phyloP scores from a whole-genome alignment of 2,329 filamentous ascomycete species.

The Pyrenochaeta sp. region DNA sequence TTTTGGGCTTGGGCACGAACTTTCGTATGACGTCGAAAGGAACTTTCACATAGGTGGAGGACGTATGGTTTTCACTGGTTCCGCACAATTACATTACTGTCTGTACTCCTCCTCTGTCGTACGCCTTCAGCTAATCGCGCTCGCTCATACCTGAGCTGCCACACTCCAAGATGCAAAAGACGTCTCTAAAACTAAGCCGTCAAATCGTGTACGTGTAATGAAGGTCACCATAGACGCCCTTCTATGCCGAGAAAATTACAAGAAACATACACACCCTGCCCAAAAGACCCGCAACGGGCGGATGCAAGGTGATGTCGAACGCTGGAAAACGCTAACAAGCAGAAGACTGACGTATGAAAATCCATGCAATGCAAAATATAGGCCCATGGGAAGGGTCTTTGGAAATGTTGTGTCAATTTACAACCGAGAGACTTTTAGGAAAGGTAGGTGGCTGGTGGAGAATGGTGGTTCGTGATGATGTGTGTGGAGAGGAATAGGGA shows the following conservation, averaged over 20 bases:
- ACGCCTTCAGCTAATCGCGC: background rate
- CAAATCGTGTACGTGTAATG: no score
- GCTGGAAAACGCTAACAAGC: slow-evolving; percentile 15
- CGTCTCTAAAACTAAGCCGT: no score
- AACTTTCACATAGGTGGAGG: background rate
- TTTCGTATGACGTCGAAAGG: slow-evolving; percentile 9
- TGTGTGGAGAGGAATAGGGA: background rate
- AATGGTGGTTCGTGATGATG: background rate
- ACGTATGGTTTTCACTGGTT: background rate
- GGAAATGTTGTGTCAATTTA: slow-evolving; percentile 28
- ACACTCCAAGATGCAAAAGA: background rate
- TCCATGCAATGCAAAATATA: slow-evolving; percentile 17
- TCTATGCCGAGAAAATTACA: background rate
- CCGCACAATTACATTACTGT: background rate
- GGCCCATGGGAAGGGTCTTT: slow-evolving; percentile 9
- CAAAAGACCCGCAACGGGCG: slow-evolving; percentile 20
- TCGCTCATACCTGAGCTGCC: background rate
- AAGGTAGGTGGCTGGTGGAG: background rate
- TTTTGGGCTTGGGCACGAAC: background rate
- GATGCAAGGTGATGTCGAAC: slow-evolving; percentile 1
- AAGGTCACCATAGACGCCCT: background rate
- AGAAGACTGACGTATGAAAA: slow-evolving; percentile 2
- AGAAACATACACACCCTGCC: slow-evolving; percentile 14
- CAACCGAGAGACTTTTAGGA: slow-evolving; percentile 21
- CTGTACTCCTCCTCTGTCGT: background rate